These are phyloP conservation scores for Datura wrightii DNA, from an alignment of 257 asterid species.

Conservation along the genomic window DNA sequence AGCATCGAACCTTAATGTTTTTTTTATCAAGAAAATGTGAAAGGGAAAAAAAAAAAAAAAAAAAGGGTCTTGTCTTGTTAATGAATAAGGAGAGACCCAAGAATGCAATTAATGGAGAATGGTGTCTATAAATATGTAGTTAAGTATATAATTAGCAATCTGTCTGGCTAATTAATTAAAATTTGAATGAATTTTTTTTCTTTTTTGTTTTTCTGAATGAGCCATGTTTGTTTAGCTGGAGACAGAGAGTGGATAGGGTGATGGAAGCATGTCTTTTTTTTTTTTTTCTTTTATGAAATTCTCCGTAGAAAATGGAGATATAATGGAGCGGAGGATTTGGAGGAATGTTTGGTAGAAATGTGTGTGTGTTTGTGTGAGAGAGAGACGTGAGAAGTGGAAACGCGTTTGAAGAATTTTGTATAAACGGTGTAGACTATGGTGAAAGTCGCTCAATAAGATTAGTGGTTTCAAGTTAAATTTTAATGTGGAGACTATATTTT, in stretches of 20 bases:
- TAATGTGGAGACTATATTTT: no score
- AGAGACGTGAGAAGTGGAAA: background rate
- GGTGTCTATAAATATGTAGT: background rate
- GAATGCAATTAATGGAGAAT: conserved; percentile 16
- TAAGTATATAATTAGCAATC: background rate
- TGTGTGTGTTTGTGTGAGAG: background rate
- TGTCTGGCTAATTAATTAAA: background rate
- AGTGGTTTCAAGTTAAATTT: no score
- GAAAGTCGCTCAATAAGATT: no score
- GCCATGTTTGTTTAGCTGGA: conserved; percentile 39
- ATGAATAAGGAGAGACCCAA: conserved; percentile 23
- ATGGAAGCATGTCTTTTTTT: conserved; percentile 37
- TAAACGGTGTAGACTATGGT: background rate
- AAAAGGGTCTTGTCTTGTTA: conserved; percentile 20
- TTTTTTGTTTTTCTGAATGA: conserved; percentile 18
- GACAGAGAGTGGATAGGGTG: conserved; percentile 31
- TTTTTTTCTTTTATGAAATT: conserved; percentile 25
- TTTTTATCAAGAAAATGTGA: background rate
- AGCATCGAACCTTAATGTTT: background rate
- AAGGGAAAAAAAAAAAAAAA: background rate
- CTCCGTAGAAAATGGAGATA: conserved; percentile 54
- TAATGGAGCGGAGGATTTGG: conserved; percentile 34
- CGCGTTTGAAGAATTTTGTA: background rate
- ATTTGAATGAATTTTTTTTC: background rate
- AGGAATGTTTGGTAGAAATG: conserved; percentile 33